Conservation (phyloP, 1,284 basidiomycete genomes). For the Dichomitus squalens region DNA sequence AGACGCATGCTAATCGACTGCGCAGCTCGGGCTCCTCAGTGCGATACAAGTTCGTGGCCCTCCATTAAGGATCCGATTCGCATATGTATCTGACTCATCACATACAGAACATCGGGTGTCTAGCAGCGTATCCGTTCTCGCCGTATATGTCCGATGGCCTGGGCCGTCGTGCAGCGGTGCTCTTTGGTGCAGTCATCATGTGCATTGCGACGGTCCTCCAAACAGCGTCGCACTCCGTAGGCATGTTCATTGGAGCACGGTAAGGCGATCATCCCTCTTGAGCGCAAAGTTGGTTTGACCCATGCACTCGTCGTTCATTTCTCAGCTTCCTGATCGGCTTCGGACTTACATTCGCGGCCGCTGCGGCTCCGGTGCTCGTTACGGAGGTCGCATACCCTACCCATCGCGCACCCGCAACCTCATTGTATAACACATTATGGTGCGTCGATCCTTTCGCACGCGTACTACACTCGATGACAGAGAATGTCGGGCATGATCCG, state of each 20-base stretch:
- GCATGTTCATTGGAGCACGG: slow-evolving; percentile 84
- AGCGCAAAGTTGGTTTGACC: neutral
- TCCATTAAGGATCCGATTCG: too few species aligned
- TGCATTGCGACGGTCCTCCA: slow-evolving; percentile 67
- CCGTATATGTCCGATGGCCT: slow-evolving; percentile 70
- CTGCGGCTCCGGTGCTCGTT: slow-evolving; percentile 54
- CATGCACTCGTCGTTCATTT: neutral
- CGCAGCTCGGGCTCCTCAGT: slow-evolving; percentile 65
- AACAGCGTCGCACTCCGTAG: slow-evolving; percentile 70
- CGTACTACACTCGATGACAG: neutral
- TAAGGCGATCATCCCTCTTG: slow-evolving; percentile 28
- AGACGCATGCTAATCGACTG: neutral
- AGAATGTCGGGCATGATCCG: neutral
- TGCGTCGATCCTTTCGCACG: slow-evolving; percentile 29
- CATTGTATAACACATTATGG: slow-evolving; percentile 59
- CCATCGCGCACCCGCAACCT: slow-evolving; percentile 53
- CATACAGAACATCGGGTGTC: slow-evolving; percentile 60
- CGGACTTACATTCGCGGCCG: slow-evolving; percentile 54
- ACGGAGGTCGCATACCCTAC: slow-evolving; percentile 59
- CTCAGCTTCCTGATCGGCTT: slow-evolving; percentile 55
- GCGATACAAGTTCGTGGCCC: slow-evolving; percentile 62
- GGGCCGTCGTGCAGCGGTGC: slow-evolving; percentile 63
- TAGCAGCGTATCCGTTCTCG: slow-evolving; percentile 67
- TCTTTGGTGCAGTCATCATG: slow-evolving; percentile 65
- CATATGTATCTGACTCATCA: neutral